phyloP scores from a whole-genome alignment of 768 basidiomycete species.

The Boletus rufocinnamomeus region DNA sequence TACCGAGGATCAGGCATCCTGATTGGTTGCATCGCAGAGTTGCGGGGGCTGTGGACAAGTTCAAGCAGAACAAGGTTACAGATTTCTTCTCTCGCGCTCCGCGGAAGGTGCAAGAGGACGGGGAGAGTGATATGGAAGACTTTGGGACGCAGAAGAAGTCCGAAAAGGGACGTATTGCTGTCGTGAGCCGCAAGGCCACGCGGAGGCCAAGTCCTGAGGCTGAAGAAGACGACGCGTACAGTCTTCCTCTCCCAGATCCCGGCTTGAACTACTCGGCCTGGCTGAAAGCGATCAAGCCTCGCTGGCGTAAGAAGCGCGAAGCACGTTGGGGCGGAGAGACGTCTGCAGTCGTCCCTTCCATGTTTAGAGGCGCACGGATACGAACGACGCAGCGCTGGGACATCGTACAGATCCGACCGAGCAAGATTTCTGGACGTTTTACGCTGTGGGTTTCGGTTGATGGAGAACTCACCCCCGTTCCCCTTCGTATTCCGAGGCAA shows the following conservation, averaged over 20 bases:
- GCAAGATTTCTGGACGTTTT: conserved; percentile 77
- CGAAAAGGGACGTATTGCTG: conserved; percentile 47
- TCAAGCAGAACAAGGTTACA: conserved; percentile 96
- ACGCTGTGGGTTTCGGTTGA: conserved; percentile 87
- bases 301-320: conserved; percentile 69
- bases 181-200: conserved; percentile 51
- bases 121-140: conserved; percentile 65
- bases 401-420: conserved; percentile 84
- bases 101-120: conserved; percentile 11
- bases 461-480: conserved; percentile 72
- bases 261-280: conserved; percentile 68
- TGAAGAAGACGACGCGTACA: conserved; percentile 28
- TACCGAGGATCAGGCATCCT: conserved; percentile 92
- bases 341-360: conserved; percentile 58
- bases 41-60: conserved; percentile 88
- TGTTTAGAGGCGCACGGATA: conserved; percentile 67
- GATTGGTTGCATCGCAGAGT: conserved; percentile 96
- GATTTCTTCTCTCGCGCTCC: conserved; percentile 71
- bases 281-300: conserved; percentile 72
- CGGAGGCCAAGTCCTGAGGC: conserved; percentile 47
- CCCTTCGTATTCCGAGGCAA: conserved; percentile 84
- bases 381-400: conserved; percentile 82
- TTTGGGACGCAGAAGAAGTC: conserved; percentile 32
- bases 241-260: conserved; percentile 61
- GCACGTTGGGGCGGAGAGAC: conserved; percentile 45